Base-by-base conservation (phyloP, 768 basidiomycete species). In the Fistulinella prunicolor region DNA sequence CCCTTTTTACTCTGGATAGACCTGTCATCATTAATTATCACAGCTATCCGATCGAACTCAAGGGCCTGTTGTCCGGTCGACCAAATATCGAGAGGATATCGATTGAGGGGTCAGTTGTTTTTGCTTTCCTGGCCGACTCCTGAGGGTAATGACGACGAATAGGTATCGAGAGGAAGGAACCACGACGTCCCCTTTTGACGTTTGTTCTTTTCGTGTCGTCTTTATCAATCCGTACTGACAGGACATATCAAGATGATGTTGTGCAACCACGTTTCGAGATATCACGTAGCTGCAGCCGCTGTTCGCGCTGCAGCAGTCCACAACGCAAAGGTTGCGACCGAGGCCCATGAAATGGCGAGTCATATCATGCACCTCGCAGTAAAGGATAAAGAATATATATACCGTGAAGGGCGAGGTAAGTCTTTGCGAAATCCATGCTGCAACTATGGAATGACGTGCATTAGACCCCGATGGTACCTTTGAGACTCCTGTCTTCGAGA, bases 1-100 rank as follows among this genome's bases (percentile, higher is more conserved):
- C 77, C 24, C 74, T 94, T 29, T 92, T 94, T 69, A 90, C 89
- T 7, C 62, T 67, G 20, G 80, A 89, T 60, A 78, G 72, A 54
- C 77, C 79, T 1, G 70, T 94, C 34, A 78, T 89, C 60, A 79
- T 92, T 71, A 91, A 91, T 69, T 93, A 87, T 69, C 90, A 93
- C 65, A 85, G 87, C 6, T 91, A 84, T 59, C 82, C 87, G 0
- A 77, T 83, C 44, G 85, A 89, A 63, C 67, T 90, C 43, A 77
- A 79, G 57, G 85, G 85, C 12, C 60, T 86, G 52, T 58, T 89
- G 32, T 82, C 77, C 32, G 85, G 81, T 3, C 71, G 85, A 8
- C 74, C 73, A 13, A 47, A 66, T 65, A 23, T 62, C 72, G 73
- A 74, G 4, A 67, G 83, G 42, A 68, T 84, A n/a, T 63, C 72